A percentile compares a stretch with the other conserved stretches of the same genome.
Evolutionary conservation across 352 stramenopile species (phyloP).

Genomic region (Phytophthora sp.): DNA sequence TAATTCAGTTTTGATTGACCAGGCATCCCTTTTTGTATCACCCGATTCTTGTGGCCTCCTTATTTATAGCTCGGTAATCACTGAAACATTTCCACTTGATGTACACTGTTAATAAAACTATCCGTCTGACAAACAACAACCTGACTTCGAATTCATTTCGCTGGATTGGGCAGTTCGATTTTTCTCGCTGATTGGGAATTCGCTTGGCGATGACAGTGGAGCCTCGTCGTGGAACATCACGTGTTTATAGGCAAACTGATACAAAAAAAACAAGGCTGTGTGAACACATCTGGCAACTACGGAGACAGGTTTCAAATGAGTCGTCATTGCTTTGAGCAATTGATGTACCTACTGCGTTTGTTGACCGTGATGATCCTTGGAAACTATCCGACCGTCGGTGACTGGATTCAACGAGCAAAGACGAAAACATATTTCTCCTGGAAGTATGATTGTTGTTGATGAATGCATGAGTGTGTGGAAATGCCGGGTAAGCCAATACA

Average conservation of each 20-base stretch:
- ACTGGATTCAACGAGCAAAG: not conserved
- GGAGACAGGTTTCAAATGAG: not conserved
- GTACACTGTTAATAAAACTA: not conserved
- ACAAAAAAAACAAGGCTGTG: not conserved
- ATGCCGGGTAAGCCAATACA: not conserved
- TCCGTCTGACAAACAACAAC: not conserved
- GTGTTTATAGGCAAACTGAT: not conserved
- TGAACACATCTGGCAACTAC: not conserved
- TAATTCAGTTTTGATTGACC: not conserved
- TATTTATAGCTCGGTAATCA: not conserved
- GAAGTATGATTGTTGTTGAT: slow-evolving; percentile 1
- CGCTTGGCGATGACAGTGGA: slow-evolving; percentile 5
- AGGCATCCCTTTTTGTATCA: not conserved
- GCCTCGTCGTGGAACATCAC: not conserved
- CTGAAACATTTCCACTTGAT: not conserved
- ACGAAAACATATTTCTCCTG: not conserved
- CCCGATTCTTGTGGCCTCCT: not conserved
- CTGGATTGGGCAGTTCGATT: not conserved
- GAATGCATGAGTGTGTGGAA: slow-evolving; percentile 15
- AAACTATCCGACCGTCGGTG: not conserved
- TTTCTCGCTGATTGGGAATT: not conserved
- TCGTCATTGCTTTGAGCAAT: not conserved
- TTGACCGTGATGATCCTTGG: not conserved
- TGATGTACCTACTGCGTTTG: not conserved
- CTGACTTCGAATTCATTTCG: not conserved